phyloP scores from a whole-genome alignment of 2,329 filamentous ascomycete genomes.

The Sphaerulina populicola region DNA sequence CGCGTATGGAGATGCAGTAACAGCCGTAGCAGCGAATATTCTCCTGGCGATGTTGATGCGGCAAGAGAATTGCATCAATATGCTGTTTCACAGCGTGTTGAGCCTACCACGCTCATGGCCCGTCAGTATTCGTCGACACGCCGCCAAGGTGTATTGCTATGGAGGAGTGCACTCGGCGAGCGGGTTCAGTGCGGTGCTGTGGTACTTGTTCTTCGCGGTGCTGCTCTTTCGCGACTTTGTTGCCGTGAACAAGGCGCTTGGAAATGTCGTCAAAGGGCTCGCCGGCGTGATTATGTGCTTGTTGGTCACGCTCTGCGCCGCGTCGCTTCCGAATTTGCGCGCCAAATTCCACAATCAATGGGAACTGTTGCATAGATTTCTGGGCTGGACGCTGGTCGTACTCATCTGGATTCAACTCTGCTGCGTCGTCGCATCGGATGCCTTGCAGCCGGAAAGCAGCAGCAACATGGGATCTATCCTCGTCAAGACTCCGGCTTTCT shows the following conservation, averaged over 20 bases:
- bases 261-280: constrained; percentile 37
- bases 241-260: constrained; percentile 4
- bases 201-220: constrained; percentile 39
- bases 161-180: constrained; percentile 37
- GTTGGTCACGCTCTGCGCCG: constrained; percentile 51
- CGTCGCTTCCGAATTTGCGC: constrained; percentile 58
- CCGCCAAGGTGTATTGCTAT: constrained; percentile 37
- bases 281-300: constrained; percentile 51
- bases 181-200: constrained; percentile 34
- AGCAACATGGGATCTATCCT: constrained; percentile 34
- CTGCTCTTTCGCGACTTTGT: constrained; percentile 26
- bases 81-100: constrained; percentile 31
- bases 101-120: constrained; percentile 32
- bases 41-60: constrained; percentile 32
- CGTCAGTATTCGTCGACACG: constrained; percentile 30
- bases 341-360: constrained; percentile 58
- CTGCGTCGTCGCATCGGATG: constrained; percentile 32
- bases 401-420: constrained; percentile 59
- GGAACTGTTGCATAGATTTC: constrained; percentile 63
- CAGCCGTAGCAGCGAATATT: constrained; percentile 32
- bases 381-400: constrained; percentile 58
- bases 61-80: constrained; percentile 37
- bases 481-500: constrained; percentile 50
- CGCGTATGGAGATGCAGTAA: constrained; percentile 27
- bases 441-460: constrained; percentile 13